Base-by-base conservation (phyloP, 1,284 basidiomycete species). In the Melampsora americana region DNA sequence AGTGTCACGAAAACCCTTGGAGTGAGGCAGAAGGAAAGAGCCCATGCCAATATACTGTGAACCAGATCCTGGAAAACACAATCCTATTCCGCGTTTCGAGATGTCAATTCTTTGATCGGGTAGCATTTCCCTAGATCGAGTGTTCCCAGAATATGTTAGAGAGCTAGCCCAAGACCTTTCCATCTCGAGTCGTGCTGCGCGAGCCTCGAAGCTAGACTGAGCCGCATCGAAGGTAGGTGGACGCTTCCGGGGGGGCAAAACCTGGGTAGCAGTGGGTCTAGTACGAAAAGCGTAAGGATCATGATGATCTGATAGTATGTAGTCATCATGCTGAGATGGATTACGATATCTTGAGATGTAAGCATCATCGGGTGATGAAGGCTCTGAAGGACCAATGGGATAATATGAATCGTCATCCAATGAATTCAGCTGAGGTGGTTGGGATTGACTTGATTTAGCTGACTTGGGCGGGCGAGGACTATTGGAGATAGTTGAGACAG, bases 11-110 rank as follows among this genome's bases (percentile, higher is more conserved):
- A 79, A 79, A 3, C 78, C 77, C 26, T 44, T 70, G 66, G 66
- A 75, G 79, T 44, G 42, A 44, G 42, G 42, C 42, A 44, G 42
- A 44, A 74, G 26, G 65, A 74, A 74, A 9, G 64, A 67, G 11
- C 79, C 80, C 81, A 81, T 81, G 28, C 79, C 79, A 42, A 81
- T 79, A 60, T 82, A 82, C 67, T 82, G 81, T 26, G 79, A 80
- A 0, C 81, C 81, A 4, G 78, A 79, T 14, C 81, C 81, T 20
- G 81, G 80, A 69, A 81, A 81, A 35, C 72, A 81, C 76, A 60
- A 80, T 69, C 28, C 80, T 78, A 69, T 64, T 9, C 28, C 70
- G 46, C 20, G 66, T 60, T 62, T 26, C 26, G 7, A 20, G 26
- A 23, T n/a, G 35, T 61, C 20, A 14, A 69, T 32, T 32, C 59